Percentiles rank a stretch among this genome's conserved stretches.
Conservation (phyloP, 306 rosid genomes). For the Casuarina equisetifolia region DNA sequence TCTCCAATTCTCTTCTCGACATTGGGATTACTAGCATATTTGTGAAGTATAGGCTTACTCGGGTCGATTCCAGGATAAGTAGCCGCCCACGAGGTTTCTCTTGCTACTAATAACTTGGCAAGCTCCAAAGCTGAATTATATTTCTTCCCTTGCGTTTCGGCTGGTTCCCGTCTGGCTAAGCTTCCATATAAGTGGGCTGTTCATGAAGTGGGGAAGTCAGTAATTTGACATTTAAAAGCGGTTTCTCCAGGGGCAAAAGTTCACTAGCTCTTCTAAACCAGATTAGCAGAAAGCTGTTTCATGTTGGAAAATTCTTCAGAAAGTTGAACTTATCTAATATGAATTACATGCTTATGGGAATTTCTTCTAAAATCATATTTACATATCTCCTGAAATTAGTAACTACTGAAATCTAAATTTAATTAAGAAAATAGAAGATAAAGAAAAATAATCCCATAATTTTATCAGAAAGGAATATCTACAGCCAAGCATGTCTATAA, state of each 20-base stretch:
- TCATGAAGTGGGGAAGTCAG: neutral
- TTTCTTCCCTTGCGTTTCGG: neutral
- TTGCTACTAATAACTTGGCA: no score
- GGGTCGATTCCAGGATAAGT: no score
- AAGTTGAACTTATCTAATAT: no score
- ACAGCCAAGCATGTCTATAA: no score
- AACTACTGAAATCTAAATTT: neutral
- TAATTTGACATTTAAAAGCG: neutral
- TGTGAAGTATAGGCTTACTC: no score
- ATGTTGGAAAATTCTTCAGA: neutral
- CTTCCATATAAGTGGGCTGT: neutral
- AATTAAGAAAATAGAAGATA: no score
- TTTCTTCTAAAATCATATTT: neutral
- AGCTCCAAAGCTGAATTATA: neutral
- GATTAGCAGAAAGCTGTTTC: no score
- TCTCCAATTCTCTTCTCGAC: no score
- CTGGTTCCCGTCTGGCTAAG: neutral
- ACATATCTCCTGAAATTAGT: neutral
- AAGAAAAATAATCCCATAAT: no score
- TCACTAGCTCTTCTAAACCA: neutral
- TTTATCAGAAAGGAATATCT: no score
- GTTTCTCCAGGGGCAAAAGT: neutral
- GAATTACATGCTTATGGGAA: neutral
- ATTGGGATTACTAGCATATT: no score
- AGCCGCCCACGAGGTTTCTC: no score